Evolutionary conservation across 1,284 basidiomycete species (phyloP).

Genomic region (Cerioporus squamosus): DNA sequence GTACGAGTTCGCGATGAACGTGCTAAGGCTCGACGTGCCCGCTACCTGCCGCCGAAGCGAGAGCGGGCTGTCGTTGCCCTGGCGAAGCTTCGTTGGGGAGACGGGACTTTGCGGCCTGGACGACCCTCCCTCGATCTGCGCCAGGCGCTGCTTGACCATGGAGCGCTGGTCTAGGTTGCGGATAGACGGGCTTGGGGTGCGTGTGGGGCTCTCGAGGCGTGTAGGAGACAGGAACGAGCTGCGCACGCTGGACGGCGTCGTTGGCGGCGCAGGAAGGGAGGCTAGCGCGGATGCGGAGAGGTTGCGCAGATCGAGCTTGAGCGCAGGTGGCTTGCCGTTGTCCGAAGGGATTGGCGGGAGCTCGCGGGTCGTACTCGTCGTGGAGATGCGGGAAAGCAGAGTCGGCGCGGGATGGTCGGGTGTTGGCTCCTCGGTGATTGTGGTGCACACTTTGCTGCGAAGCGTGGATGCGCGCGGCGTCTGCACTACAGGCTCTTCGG

Average conservation of each 20-base stretch:
- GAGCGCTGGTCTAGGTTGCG: conserved; percentile 52
- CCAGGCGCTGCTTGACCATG: conserved; percentile 55
- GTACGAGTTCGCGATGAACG: conserved; percentile 31
- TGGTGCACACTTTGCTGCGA: neutral
- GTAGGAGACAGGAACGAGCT: conserved; percentile 11
- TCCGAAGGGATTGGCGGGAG: conserved; percentile 37
- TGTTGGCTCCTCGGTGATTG: neutral
- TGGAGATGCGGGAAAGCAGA: conserved; percentile 3
- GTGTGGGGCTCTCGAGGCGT: conserved; percentile 25
- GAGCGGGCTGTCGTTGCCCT: neutral
- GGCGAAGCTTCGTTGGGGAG: conserved; percentile 10
- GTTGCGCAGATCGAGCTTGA: conserved; percentile 26
- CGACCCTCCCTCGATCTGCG: conserved; percentile 43
- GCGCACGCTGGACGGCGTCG: conserved; percentile 16
- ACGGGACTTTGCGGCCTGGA: conserved; percentile 15
- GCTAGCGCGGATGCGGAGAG: conserved; percentile 20
- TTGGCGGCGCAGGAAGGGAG: conserved; percentile 24
- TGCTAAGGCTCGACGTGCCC: conserved; percentile 15
- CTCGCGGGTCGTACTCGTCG: conserved; percentile 26
- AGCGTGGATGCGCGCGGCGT: neutral
- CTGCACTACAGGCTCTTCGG: too few species aligned
- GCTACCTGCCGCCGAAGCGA: conserved; percentile 23
- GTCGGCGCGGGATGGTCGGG: neutral
- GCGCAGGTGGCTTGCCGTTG: neutral
- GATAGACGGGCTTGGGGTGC: conserved; percentile 53